Conservation (phyloP, 495 filamentous ascomycete genomes). For the Penicillium salamii region DNA sequence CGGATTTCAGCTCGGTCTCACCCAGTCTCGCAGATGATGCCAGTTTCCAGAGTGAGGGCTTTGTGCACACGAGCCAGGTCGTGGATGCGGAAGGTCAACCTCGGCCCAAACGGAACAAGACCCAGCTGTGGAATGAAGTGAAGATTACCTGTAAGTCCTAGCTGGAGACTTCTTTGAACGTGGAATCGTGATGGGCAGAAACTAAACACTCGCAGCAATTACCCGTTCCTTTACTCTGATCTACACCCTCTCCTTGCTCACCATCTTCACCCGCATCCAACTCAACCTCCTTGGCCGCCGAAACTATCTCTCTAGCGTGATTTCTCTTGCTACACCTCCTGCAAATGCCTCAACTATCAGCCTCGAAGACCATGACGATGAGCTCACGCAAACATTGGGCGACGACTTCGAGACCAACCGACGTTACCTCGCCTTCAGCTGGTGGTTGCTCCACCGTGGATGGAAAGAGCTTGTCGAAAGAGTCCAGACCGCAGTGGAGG, state of each 20-base stretch:
- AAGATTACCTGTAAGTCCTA: conserved; percentile 80
- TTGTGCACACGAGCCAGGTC: conserved; percentile 74
- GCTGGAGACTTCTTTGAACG: neutral
- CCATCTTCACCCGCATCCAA: conserved; percentile 91
- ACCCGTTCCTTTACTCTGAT: conserved; percentile 86
- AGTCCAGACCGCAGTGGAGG: conserved; percentile 75
- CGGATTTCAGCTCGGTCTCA: conserved; percentile 65
- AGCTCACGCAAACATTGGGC: conserved; percentile 73
- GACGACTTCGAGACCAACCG: conserved; percentile 93
- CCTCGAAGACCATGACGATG: conserved; percentile 87
- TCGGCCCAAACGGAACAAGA: conserved; percentile 74
- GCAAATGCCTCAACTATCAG: conserved; percentile 64
- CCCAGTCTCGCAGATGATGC: conserved; percentile 81
- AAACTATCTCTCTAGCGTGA: conserved; percentile 92
- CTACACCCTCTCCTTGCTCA: conserved; percentile 86
- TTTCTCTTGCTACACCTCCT: conserved; percentile 72
- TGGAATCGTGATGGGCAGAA: neutral
- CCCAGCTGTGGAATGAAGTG: conserved; percentile 94
- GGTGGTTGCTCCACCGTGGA: conserved; percentile 94
- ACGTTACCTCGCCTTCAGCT: conserved; percentile 91
- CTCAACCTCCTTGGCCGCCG: conserved; percentile 93
- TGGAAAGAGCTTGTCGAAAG: conserved; percentile 77
- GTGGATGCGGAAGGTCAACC: conserved; percentile 38
- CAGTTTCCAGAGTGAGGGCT: conserved; percentile 75
- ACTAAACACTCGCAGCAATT: conserved; percentile 58